phyloP scores from a whole-genome alignment of 148 eudicot genomes.

The Cornus kousa region DNA sequence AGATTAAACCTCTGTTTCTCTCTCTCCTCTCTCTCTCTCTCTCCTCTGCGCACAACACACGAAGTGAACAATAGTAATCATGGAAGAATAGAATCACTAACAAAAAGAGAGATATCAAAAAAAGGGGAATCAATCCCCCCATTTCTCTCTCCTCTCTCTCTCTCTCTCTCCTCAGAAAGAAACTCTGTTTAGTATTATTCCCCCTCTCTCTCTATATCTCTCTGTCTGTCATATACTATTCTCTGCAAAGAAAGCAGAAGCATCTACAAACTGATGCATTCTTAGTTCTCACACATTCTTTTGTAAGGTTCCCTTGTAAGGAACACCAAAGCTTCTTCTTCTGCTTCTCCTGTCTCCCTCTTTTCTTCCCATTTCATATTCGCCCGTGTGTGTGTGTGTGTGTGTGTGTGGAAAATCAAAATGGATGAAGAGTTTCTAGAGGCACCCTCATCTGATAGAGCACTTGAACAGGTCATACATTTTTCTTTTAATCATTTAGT shows the following conservation, averaged over 20 bases:
- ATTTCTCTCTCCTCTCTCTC: background rate
- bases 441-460: constrained; percentile 23
- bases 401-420: constrained; percentile 4
- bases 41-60: constrained; percentile 11
- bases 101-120: constrained; percentile 8
- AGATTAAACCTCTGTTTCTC: background rate
- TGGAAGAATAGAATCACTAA: constrained; percentile 23
- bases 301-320: constrained; percentile 14
- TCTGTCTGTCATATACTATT: background rate
- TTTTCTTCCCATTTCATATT: constrained; percentile 6
- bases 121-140: constrained; percentile 6
- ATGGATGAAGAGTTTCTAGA: constrained; percentile 32
- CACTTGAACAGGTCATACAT: constrained; percentile 28
- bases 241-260: constrained; percentile 15
- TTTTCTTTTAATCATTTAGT: background rate
- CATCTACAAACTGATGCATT: background rate
- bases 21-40: background rate
- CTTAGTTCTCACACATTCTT: constrained; percentile 14
- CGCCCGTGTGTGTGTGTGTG: background rate
- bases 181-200: background rate
- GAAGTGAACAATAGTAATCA: constrained; percentile 18
- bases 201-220: constrained; percentile 3
- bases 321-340: constrained; percentile 13
- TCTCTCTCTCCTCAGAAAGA: background rate
- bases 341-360: constrained; percentile 14